These are phyloP conservation scores for Penicillium sp. DNA, from an alignment of 2,329 filamentous ascomycete species.

Conservation along the genomic window DNA sequence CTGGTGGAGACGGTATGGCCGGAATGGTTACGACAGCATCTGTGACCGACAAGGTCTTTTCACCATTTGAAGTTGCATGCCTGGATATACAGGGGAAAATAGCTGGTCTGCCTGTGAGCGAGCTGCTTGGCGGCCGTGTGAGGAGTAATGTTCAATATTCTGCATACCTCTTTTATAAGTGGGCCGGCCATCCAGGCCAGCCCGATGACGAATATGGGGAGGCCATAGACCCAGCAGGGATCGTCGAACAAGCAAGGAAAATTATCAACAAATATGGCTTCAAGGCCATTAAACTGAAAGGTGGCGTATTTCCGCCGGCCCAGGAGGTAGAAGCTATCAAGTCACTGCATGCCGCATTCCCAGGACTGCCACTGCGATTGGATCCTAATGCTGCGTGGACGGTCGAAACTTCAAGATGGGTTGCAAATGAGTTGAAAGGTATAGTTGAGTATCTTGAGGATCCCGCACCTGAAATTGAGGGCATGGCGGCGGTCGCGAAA, in stretches of 20 bases:
- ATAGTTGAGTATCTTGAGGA: conserved; percentile 42
- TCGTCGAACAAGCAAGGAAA: conserved; percentile 1
- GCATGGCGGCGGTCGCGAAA: conserved; percentile 50
- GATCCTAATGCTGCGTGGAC: conserved; percentile 17
- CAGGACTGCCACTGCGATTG: conserved; percentile 38
- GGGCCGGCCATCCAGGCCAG: conserved; percentile 46
- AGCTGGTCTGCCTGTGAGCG: conserved; percentile 44
- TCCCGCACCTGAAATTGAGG: conserved; percentile 46
- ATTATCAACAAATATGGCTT: conserved; percentile 47
- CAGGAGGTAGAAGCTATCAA: conserved; percentile 48
- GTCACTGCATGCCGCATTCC: conserved; percentile 44
- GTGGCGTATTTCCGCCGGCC: conserved; percentile 47
- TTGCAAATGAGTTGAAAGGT: conserved; percentile 21
- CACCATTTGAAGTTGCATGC: conserved; percentile 49
- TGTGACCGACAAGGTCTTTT: conserved; percentile 48
- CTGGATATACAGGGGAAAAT: conserved; percentile 50
- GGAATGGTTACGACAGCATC: conserved; percentile 50
- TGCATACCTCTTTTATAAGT: conserved; percentile 52
- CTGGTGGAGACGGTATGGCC: conserved; percentile 37
- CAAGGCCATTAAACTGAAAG: conserved; percentile 51
- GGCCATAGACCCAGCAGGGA: conserved; percentile 39
- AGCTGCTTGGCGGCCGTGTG: conserved; percentile 46
- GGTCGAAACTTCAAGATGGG: conserved; percentile 7
- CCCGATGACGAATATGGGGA: conserved; percentile 47
- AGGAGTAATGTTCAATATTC: conserved; percentile 49